Evolutionary conservation across 768 basidiomycete species (phyloP), one percentile per base, ranked within the genome.

Genomic region (Lentinula sp.): DNA sequence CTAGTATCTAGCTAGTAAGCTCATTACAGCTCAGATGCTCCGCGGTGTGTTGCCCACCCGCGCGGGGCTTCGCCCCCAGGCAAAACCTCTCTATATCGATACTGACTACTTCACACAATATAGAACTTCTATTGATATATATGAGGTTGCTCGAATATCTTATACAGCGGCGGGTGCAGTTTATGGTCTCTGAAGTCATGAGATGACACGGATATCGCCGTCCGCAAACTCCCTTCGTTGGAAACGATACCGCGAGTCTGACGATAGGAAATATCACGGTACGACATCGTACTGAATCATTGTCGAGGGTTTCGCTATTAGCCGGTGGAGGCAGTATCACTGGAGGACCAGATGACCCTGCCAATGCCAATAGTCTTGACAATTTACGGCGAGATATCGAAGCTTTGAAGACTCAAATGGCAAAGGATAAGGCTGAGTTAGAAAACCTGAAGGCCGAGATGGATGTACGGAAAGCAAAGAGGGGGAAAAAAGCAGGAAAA

Each of bases 401-500:
- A 8, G 6, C 16, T 32, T 41, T 56, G 10, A 56, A 32, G 33
- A 4, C 55, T 39, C 55, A 28, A 13, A 12, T 56, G 16, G 13
- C 55, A 6, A 10, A 28, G 3, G 23, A 37, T n/a, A 41, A 23
- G 3, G 28, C 28, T 28, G 23, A 23, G 23, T 28, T 0, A 28
- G 28, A 28, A 28, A 28, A 28, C 1, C 28, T 28, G 28, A 28
- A 2, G 28, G 9, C 35, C 60, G 76, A 77, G 58, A 58, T 79
- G 54, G 59, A 68, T 62, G 82, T 80, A 3, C 65, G 88, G 35
- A 77, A 74, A 41, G 74, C 73, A 18, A 77, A 83, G 65, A 74
- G 90, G 23, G 80, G 85, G 59, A 79, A 77, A 58, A 87, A 88
- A 68, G 76, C 79, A n/a, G 73, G 74, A 52, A 83, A 82, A n/a